Percentiles rank a stretch among this genome's conserved stretches.
phyloP scores from a whole-genome alignment of 2,329 filamentous ascomycete species.

The Huntiella savannae region DNA sequence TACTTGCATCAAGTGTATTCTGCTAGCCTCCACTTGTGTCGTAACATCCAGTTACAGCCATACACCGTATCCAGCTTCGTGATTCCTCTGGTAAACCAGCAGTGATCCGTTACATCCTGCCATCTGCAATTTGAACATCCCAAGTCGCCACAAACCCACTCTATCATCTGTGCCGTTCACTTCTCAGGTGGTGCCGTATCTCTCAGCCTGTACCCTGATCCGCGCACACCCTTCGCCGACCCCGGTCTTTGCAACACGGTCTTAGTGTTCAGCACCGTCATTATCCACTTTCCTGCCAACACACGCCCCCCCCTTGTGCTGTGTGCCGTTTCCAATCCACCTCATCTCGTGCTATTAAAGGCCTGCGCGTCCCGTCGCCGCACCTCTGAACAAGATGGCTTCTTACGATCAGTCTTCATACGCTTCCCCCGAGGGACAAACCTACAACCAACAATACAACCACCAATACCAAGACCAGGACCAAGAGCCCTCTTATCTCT shows the following conservation, averaged over 20 bases:
- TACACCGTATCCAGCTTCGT: too few species aligned
- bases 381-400: slow-evolving; percentile 8
- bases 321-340: background rate
- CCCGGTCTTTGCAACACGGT: background rate
- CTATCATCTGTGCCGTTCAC: background rate
- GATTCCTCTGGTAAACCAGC: too few species aligned
- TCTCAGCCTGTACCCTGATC: slow-evolving; percentile 8
- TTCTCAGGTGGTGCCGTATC: slow-evolving; percentile 3
- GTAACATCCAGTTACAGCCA: too few species aligned
- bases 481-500: too few species aligned
- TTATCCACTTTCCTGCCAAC: background rate
- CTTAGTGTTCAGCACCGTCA: background rate
- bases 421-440: slow-evolving; percentile 4
- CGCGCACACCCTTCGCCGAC: slow-evolving; percentile 3
- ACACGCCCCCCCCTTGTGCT: background rate
- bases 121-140: too few species aligned
- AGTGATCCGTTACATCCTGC: too few species aligned
- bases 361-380: slow-evolving; percentile 8
- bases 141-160: too few species aligned
- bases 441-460: slow-evolving; percentile 12
- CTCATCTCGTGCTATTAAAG: slow-evolving; percentile 8
- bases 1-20: too few species aligned
- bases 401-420: slow-evolving; percentile 9
- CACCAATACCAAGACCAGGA: slow-evolving; percentile 10
- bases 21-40: too few species aligned